Base-by-base conservation (phyloP, 2,329 filamentous ascomycete genomes). In the Fusarium sp. region DNA sequence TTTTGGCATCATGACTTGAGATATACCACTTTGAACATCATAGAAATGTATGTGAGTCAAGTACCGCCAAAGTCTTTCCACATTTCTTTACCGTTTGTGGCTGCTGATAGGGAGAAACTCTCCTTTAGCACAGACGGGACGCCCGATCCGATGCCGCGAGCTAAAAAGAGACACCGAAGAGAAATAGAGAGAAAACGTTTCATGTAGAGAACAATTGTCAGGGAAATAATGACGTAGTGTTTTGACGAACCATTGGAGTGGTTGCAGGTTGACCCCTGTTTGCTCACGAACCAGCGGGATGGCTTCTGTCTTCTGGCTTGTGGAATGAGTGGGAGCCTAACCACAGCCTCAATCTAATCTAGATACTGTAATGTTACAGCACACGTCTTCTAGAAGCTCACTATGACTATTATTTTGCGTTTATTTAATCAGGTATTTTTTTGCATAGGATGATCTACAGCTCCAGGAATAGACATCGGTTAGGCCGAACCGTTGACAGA, bases 161-260 rank as follows among this genome's bases (percentile, higher is more conserved):
- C 48, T 43, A 31, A 49, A 19, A n/a, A 28, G 25, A 11, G 46
- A 23, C n/a, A 23, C 3, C 18, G 18, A 25, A 58, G 34, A 28
- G 30, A 26, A 25, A 41, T 7, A 54, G 52, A 58, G 37, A 62
- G 62, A 45, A 28, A 48, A 66, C 34, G 13, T 34, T 28, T 26
- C 6, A n/a, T 37, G 34, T 30, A 49, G 30, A 50, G 31, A 31
- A 39, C 13, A 30, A n/a, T 26, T 49, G n/a, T 49, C 58, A 25
- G 45, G 34, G 45, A 30, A 48, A 55, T n/a, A 48, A 60, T 73
- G 72, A 73, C 72, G 72, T 74, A 71, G 62, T 28, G 21, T 48
- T 49, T 71, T 46, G 67, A 69, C 53, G 61, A 58, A 28, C 42
- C 50, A 45, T 18, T 51, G 49, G 57, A 66, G 52, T 69, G 53